A percentile compares a stretch with the other conserved stretches of the same genome.
These are phyloP conservation scores for Trichoderma atroviride DNA, from an alignment of 2,329 filamentous ascomycete genomes.

Conservation along the genomic window DNA sequence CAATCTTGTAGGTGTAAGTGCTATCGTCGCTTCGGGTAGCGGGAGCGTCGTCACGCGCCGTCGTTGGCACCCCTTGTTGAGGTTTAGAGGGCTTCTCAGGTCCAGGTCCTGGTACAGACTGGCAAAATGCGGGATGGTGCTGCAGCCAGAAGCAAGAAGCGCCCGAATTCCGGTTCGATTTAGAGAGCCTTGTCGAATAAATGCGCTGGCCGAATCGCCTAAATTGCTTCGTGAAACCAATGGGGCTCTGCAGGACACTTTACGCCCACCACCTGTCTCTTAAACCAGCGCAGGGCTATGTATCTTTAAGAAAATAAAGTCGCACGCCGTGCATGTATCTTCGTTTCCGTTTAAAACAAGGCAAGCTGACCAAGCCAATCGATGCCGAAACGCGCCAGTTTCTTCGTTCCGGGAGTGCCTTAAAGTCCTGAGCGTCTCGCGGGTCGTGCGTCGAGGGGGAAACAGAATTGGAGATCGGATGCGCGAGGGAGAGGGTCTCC, in stretches of 20 bases:
- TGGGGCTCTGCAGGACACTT: background rate
- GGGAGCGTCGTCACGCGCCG: conserved; percentile 8
- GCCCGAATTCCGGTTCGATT: background rate
- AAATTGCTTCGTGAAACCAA: background rate
- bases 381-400: conserved; percentile 2
- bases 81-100: background rate
- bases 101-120: background rate
- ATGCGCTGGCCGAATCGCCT: conserved; percentile 10
- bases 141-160: background rate
- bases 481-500: background rate
- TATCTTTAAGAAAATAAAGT: background rate
- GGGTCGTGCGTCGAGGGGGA: background rate
- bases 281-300: background rate
- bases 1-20: background rate
- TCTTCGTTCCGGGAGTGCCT: background rate
- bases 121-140: background rate
- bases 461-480: background rate
- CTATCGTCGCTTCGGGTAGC: conserved; percentile 1
- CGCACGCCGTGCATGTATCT: conserved; percentile 12
- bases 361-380: conserved; percentile 23
- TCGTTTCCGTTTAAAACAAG: background rate
- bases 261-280: conserved; percentile 7
- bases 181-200: conserved; percentile 13
- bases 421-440: conserved; percentile 1
- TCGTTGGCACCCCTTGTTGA: conserved; percentile 11